These are phyloP conservation scores for Umbilicus rupestris DNA, from an alignment of 164 flowering plant genomes.

Conservation along the genomic window DNA sequence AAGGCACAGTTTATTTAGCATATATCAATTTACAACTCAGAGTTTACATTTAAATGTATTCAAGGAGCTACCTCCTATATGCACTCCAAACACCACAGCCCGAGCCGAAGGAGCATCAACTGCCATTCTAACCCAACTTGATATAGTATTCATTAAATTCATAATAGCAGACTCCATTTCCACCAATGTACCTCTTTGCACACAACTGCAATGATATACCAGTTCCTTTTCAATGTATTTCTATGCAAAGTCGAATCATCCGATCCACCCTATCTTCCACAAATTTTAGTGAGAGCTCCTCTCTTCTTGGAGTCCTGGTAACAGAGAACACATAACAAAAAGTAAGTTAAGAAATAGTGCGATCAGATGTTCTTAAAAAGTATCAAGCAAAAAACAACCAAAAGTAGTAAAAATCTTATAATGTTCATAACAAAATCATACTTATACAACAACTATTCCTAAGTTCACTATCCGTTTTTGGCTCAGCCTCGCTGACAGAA, in stretches of 20 bases:
- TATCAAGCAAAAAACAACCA: too few species aligned
- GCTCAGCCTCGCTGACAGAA: too few species aligned
- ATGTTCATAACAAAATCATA: not conserved
- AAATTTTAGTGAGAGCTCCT: too few species aligned
- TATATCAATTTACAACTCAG: not conserved
- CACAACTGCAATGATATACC: not conserved
- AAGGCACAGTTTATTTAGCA: too few species aligned
- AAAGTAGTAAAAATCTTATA: not conserved
- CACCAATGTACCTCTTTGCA: not conserved
- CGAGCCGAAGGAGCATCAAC: conserved; percentile 62
- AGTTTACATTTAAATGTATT: not conserved
- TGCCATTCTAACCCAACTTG: conserved; percentile 43
- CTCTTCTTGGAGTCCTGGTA: not conserved
- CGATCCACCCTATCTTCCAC: not conserved
- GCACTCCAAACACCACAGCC: conserved; percentile 83
- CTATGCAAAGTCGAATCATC: not conserved
- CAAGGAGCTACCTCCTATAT: conserved; percentile 53
- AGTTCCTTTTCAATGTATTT: not conserved
- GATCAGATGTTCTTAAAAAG: not conserved
- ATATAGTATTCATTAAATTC: conserved; percentile 25
- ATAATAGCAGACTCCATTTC: conserved; percentile 18
- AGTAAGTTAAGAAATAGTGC: not conserved
- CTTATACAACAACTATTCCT: not conserved
- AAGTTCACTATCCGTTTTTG: not conserved
- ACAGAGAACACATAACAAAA: not conserved